phyloP scores from a whole-genome alignment of 2,329 filamentous ascomycete genomes.

The Bipolaris oryzae region DNA sequence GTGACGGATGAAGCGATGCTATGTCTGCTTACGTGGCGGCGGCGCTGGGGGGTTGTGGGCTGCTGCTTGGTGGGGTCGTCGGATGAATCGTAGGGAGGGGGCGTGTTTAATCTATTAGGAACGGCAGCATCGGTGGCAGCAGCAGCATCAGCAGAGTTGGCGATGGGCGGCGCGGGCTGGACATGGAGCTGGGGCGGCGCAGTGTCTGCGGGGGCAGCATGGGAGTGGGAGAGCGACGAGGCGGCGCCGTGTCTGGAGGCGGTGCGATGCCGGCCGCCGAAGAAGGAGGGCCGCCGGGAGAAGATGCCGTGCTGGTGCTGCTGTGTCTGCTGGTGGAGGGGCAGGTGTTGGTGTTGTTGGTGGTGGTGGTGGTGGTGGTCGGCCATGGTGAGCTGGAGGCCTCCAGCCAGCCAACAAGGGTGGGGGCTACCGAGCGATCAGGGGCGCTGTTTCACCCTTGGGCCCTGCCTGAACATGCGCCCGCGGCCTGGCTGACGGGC shows the following conservation, averaged over 20 bases:
- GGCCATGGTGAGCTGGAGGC: constrained; percentile 21
- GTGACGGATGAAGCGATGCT: constrained; percentile 45
- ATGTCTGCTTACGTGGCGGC: constrained; percentile 37
- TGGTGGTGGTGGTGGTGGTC: constrained; percentile 13
- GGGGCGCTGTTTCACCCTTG: constrained; percentile 18
- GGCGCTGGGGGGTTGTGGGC: constrained; percentile 33
- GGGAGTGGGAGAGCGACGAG: neutral
- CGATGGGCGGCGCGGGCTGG: constrained; percentile 9
- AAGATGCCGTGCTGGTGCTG: constrained; percentile 29
- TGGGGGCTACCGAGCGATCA: constrained; percentile 21
- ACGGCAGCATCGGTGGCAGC: too few relatives aligned
- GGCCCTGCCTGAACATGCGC: constrained; percentile 5
- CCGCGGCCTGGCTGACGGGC: neutral
- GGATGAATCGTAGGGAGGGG: constrained; percentile 24
- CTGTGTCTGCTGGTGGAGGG: neutral
- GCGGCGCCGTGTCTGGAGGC: constrained; percentile 13
- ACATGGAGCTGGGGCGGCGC: constrained; percentile 14
- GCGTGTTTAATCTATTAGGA: constrained; percentile 4
- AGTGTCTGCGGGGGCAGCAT: constrained; percentile 5
- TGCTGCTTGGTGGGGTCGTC: constrained; percentile 23
- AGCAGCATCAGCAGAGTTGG: too few relatives aligned
- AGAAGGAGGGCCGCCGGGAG: constrained; percentile 42
- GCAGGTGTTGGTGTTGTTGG: neutral
- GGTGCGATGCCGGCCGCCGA: constrained; percentile 28
- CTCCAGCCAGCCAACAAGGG: neutral